Evolutionary conservation across 176 grass and related monocot genomes (phyloP), one percentile per base, ranked within the genome.

Genomic region (Hordeum marinum): DNA sequence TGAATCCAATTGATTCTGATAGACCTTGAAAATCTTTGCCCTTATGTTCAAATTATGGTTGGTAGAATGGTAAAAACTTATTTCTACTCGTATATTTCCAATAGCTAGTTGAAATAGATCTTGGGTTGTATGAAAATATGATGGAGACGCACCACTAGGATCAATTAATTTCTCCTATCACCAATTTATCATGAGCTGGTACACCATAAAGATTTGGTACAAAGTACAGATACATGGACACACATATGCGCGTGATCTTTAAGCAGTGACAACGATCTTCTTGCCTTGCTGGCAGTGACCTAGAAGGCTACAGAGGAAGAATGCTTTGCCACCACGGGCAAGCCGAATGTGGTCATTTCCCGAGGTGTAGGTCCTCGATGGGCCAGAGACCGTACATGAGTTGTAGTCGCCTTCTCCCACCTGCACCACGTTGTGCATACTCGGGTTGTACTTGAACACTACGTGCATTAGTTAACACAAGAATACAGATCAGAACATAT

Each of bases 351-450:
- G 72, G 71, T 84, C 82, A 21, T 84, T 18, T 71, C 82, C 82
- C 5, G 71, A 76, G 27, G 7, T 12, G 31, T 35, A 48, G 1
- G 26, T 37, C 11, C 6, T 46, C 20, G 18, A 60, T 4, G 69
- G 69, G 20, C 27, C 11, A 18, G 26, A 13, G 26, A 45, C 26
- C 17, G 0, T 34, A 14, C 83, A 85, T n/a, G 14, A 11, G 62
- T 31, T 39, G 32, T 68, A 85, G 42, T n/a, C 61, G 3, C 12
- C 61, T 20, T 77, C 43, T 23, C 39, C 72, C 62, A 85, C 83
- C 83, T 67, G 32, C 31, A 85, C 61, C 83, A 85, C 82, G 8
- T 84, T 37, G 72, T 84, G 82, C 13, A 26, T 9, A 4, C 2
- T 1, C 13, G 27, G 20, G n/a, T 66, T 14, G 12, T 84, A 84